phyloP scores from a whole-genome alignment of 2,329 filamentous ascomycete genomes.

The Penicillium sp. region DNA sequence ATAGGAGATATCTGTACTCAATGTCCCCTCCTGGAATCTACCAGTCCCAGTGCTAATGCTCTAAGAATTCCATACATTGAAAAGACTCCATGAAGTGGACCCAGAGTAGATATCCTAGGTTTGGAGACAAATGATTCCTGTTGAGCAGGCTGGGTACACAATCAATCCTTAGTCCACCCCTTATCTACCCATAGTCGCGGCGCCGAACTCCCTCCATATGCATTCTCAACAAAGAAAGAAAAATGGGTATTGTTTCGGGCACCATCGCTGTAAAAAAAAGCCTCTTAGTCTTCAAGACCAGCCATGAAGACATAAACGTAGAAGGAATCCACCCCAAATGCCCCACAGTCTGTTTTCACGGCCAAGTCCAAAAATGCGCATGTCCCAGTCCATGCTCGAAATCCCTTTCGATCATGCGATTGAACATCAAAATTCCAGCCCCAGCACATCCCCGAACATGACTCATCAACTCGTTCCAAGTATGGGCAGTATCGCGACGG shows the following conservation, averaged over 20 bases:
- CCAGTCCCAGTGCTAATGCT: too few relatives aligned
- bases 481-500: neutral
- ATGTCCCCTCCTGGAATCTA: too few relatives aligned
- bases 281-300: neutral
- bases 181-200: neutral
- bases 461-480: neutral
- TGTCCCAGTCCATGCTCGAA: neutral
- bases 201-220: neutral
- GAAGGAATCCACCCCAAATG: neutral
- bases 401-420: neutral
- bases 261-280: neutral
- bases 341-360: too few relatives aligned
- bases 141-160: neutral
- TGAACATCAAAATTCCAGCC: conserved; percentile 9
- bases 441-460: conserved; percentile 7
- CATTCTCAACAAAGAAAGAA: neutral
- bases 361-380: neutral
- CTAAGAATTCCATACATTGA: too few relatives aligned
- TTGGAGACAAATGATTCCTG: neutral
- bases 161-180: neutral
- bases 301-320: neutral
- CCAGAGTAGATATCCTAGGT: neutral
- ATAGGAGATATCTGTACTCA: too few relatives aligned
- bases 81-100: too few relatives aligned
- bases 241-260: too few relatives aligned